Conservation (phyloP, 2,329 filamentous ascomycete genomes). For the Coniosporium tulheliwenetii region DNA sequence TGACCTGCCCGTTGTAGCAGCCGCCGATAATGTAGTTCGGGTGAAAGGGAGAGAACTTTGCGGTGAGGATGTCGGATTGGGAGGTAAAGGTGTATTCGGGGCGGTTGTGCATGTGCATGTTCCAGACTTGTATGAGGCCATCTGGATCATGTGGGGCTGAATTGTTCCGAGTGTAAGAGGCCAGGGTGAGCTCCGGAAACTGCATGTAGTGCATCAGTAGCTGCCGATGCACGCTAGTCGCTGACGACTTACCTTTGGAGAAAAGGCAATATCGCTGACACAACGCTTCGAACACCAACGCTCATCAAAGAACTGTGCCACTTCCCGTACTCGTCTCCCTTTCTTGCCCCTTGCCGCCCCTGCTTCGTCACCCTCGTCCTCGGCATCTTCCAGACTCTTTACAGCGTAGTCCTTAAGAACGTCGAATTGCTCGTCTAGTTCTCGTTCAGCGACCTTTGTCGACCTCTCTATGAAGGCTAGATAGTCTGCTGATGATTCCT, state of each 20-base stretch:
- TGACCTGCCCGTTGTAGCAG: conserved; percentile 89
- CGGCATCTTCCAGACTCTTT: conserved; percentile 56
- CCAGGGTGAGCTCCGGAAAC: conserved; percentile 82
- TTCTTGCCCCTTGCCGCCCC: conserved; percentile 57
- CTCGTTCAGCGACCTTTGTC: conserved; percentile 91
- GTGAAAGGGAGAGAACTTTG: conserved; percentile 97
- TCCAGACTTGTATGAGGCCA: conserved; percentile 93
- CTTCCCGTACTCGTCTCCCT: conserved; percentile 64
- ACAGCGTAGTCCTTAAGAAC: conserved; percentile 89
- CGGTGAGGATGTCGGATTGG: conserved; percentile 85
- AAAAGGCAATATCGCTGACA: conserved; percentile 92
- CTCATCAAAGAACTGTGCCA: conserved; percentile 87
- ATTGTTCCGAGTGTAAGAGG: conserved; percentile 94
- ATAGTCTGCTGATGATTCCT: conserved; percentile 86
- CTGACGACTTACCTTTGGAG: conserved; percentile 50
- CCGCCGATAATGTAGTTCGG: conserved; percentile 92
- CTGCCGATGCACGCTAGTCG: background rate
- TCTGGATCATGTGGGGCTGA: conserved; percentile 87
- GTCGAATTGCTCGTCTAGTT: conserved; percentile 90
- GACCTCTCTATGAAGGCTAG: conserved; percentile 89
- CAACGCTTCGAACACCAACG: conserved; percentile 96
- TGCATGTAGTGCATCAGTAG: conserved; percentile 11
- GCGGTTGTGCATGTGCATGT: conserved; percentile 81
- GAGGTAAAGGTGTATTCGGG: conserved; percentile 96
- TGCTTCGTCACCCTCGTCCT: conserved; percentile 64